Evolutionary conservation across 1,284 basidiomycete species (phyloP).

Genomic region (Microbotryum silenes-acaulis): DNA sequence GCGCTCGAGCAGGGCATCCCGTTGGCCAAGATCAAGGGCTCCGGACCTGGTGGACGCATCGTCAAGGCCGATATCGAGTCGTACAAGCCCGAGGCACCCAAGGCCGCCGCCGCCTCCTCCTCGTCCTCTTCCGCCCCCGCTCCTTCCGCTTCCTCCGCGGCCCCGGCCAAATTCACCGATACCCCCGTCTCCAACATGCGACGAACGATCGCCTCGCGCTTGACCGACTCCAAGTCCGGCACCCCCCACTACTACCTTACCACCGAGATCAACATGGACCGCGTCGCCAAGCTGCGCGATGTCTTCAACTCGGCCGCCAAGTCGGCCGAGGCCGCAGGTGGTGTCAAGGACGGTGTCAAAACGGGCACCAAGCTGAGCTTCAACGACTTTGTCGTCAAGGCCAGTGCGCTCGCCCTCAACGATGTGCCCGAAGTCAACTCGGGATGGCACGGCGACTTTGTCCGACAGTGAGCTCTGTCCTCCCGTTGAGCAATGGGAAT

Average conservation of each 20-base stretch:
- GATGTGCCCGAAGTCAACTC: constrained; percentile 98
- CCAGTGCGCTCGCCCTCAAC: constrained; percentile 74
- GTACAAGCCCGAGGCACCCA: constrained; percentile 47
- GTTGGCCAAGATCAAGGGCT: constrained; percentile 80
- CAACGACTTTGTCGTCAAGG: constrained; percentile 98
- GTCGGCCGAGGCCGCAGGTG: constrained; percentile 52
- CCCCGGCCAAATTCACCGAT: constrained; percentile 69
- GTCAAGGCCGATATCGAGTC: constrained; percentile 88
- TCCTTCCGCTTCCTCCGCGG: constrained; percentile 41
- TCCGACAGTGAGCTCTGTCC: constrained; percentile 70
- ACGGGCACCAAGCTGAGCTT: constrained; percentile 76
- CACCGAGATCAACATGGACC: constrained; percentile 93
- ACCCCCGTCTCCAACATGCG: constrained; percentile 93
- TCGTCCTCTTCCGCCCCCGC: constrained; percentile 45
- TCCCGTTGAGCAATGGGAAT: background rate
- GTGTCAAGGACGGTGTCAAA: constrained; percentile 58
- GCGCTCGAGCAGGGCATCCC: constrained; percentile 92
- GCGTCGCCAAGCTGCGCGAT: constrained; percentile 84
- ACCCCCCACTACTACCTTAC: constrained; percentile 98
- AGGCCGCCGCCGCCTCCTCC: constrained; percentile 28
- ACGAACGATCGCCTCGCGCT: constrained; percentile 78
- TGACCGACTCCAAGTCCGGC: constrained; percentile 87
- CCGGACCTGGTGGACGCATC: constrained; percentile 90
- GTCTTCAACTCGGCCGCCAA: constrained; percentile 84
- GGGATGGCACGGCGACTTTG: constrained; percentile 92